Percentiles rank a stretch among this genome's conserved stretches.
phyloP scores from a whole-genome alignment of 345 rosid genomes.

The Gossypium mustelinum region DNA sequence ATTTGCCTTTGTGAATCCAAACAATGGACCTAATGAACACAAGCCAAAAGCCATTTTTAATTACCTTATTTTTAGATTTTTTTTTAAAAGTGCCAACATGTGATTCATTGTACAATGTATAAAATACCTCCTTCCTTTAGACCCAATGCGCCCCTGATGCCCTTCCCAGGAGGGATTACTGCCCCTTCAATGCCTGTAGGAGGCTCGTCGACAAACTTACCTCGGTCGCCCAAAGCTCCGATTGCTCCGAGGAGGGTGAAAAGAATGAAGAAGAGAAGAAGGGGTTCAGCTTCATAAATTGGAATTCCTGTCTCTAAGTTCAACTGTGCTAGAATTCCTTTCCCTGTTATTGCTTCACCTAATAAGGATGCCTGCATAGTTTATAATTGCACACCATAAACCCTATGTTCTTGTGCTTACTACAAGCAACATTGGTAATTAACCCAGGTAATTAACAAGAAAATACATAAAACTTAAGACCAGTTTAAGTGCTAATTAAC shows the following conservation, averaged over 20 bases:
- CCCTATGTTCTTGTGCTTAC: background rate
- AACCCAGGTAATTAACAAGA: too few species aligned
- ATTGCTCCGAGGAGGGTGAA: slow-evolving; percentile 95
- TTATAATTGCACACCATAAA: background rate
- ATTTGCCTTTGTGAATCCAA: slow-evolving; percentile 90
- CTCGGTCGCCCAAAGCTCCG: slow-evolving; percentile 93
- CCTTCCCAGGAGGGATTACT: slow-evolving; percentile 79
- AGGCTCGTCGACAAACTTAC: slow-evolving; percentile 75
- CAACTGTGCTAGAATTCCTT: slow-evolving; percentile 82
- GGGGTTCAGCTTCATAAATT: slow-evolving; percentile 94
- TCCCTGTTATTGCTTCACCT: slow-evolving; percentile 89
- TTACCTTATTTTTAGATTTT: too few species aligned
- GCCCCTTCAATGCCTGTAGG: slow-evolving; percentile 71
- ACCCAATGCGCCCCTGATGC: slow-evolving; percentile 64
- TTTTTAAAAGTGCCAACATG: too few species aligned
- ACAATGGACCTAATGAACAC: slow-evolving; percentile 61
- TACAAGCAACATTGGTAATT: background rate
- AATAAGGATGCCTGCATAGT: slow-evolving; percentile 70
- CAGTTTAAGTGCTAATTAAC: background rate
- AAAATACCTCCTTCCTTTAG: slow-evolving; percentile 73
- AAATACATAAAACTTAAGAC: too few species aligned
- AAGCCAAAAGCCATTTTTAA: too few species aligned
- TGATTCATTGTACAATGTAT: too few species aligned
- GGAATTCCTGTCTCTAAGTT: slow-evolving; percentile 93
- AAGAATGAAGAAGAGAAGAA: slow-evolving; percentile 89